Evolutionary conservation across 2,329 filamentous ascomycete species (phyloP).

Genomic region (Colletotrichum cordylinicola): DNA sequence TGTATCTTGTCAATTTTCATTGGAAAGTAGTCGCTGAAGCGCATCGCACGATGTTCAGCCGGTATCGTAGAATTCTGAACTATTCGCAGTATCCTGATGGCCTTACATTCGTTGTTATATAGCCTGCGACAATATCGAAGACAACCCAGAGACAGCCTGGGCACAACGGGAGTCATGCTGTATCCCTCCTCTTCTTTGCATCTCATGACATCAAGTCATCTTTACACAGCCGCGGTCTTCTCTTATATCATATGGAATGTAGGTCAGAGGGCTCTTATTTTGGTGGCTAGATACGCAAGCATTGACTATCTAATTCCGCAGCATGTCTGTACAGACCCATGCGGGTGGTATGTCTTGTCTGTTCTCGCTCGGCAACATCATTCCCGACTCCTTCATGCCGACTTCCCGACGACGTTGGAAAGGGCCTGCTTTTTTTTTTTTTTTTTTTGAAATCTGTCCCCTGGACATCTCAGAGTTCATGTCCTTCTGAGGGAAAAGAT

Average conservation of each 20-base stretch:
- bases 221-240: background rate
- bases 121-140: background rate
- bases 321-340: background rate
- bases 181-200: background rate
- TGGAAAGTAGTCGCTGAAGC: background rate
- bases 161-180: background rate
- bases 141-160: background rate
- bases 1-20: accelerated
- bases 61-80: background rate
- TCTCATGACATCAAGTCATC: background rate
- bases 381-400: background rate
- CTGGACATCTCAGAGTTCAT: background rate
- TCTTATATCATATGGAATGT: background rate
- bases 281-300: background rate
- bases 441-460: background rate
- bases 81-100: background rate
- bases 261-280: background rate
- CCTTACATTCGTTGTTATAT: background rate
- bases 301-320: accelerated
- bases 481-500: background rate
- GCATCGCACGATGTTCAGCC: background rate
- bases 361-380: background rate
- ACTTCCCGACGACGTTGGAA: background rate
- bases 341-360: accelerated
- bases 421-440: background rate